A percentile compares a stretch with the other conserved stretches of the same genome.
Evolutionary conservation across 2,329 filamentous ascomycete genomes (phyloP).

Genomic region (Calonectria pteridis): DNA sequence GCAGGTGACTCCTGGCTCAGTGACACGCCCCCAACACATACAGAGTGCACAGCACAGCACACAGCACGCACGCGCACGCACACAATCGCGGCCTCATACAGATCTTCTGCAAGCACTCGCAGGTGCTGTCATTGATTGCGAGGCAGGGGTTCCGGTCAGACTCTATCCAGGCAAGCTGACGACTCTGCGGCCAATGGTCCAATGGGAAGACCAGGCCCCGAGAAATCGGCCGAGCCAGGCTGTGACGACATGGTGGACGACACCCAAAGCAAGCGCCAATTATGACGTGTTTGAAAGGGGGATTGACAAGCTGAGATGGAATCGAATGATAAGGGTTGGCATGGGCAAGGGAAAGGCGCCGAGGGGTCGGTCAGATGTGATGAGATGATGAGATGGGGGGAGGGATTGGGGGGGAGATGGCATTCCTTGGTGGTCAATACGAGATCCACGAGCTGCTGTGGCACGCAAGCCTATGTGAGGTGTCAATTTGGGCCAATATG

Average conservation of each 20-base stretch:
- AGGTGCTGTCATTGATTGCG: constrained; percentile 16
- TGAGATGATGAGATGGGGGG: constrained; percentile 3
- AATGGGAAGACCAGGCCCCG: constrained; percentile 9
- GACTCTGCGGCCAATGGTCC: constrained; percentile 8
- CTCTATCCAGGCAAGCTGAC: constrained; percentile 17
- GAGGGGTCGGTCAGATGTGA: constrained; percentile 24
- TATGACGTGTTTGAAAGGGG: constrained; percentile 24
- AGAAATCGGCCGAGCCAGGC: constrained; percentile 19
- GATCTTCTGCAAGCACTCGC: constrained; percentile 39
- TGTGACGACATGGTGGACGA: constrained; percentile 19
- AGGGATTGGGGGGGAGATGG: constrained; percentile 15
- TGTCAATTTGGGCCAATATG: constrained; percentile 25
- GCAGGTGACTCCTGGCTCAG: constrained; percentile 20
- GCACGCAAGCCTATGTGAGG: constrained; percentile 33
- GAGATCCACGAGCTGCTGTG: constrained; percentile 37
- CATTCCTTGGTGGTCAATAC: constrained; percentile 36
- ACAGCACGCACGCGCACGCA: not conserved
- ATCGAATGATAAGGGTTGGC: constrained; percentile 22
- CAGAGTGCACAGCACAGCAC: no score
- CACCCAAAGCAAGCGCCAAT: constrained; percentile 29
- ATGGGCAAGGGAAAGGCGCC: not conserved
- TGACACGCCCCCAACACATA: constrained; percentile 22
- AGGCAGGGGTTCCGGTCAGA: constrained; percentile 10
- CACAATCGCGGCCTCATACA: constrained; percentile 34
- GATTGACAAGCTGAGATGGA: constrained; percentile 24